Percentiles rank a stretch among this genome's conserved stretches.
phyloP scores from a whole-genome alignment of 73 alveolate genomes.

The Paramecium octaurelia region DNA sequence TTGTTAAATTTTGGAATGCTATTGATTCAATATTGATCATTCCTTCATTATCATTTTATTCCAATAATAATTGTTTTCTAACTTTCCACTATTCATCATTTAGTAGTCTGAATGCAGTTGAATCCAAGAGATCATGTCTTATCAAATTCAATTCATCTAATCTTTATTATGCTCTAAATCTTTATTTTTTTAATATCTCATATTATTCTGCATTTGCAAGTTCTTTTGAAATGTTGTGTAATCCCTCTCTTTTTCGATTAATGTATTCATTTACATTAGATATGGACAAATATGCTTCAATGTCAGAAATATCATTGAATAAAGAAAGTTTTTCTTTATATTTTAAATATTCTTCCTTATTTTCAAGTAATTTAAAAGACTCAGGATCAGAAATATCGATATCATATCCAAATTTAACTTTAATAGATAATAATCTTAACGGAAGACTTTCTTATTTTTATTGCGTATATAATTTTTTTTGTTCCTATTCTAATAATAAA shows the following conservation, averaged over 20 bases:
- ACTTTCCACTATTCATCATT: not conserved
- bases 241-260: not conserved
- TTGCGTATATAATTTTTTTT: not conserved
- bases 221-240: not conserved
- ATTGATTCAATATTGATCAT: not conserved
- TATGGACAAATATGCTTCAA: not conserved
- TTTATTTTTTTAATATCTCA: not conserved
- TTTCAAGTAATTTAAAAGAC: not conserved
- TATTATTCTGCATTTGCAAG: not conserved
- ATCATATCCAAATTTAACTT: not conserved
- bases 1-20: not conserved
- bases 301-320: not conserved
- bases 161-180: not conserved
- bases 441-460: not conserved
- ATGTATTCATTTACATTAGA: not conserved
- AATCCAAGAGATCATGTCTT: not conserved
- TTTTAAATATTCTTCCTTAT: not conserved
- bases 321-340: not conserved
- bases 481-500: not conserved
- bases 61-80: not conserved
- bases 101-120: not conserved
- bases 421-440: not conserved
- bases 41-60: not conserved
- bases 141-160: not conserved
- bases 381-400: not conserved